A percentile compares a stretch with the other conserved stretches of the same genome.
These are phyloP conservation scores for Entomortierella beljakovae DNA, from an alignment of 192 early-diverging fungal genomes.

Conservation along the genomic window DNA sequence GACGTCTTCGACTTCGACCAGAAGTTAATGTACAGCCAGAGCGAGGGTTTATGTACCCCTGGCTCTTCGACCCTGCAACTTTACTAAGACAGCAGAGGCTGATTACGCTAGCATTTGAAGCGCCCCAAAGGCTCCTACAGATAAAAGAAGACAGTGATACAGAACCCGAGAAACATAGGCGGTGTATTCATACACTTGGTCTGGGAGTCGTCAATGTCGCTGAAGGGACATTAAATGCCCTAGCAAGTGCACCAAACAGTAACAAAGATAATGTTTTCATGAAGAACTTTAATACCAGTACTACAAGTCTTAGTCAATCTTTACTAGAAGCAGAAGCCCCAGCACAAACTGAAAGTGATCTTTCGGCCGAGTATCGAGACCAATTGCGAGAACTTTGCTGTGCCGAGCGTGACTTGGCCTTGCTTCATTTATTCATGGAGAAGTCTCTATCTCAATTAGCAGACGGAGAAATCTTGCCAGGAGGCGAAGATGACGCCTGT, in stretches of 20 bases:
- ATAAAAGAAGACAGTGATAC: neutral
- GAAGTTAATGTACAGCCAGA: conserved; percentile 11
- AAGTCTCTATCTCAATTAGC: conserved; percentile 56
- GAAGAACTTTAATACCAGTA: conserved; percentile 35
- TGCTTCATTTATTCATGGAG: conserved; percentile 67
- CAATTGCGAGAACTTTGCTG: conserved; percentile 41
- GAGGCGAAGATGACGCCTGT: conserved; percentile 42
- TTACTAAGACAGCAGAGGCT: conserved; percentile 44
- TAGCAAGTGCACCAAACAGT: conserved; percentile 4
- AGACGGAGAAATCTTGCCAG: conserved; percentile 58
- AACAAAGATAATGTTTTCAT: conserved; percentile 16
- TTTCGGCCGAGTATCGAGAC: conserved; percentile 37
- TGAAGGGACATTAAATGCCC: neutral
- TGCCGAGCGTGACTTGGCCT: conserved; percentile 56
- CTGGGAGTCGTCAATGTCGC: neutral
- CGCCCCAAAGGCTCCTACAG: neutral
- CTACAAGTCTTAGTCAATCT: conserved; percentile 34
- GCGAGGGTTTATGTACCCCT: conserved; percentile 49
- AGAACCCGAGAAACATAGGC: neutral
- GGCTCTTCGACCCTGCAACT: conserved; percentile 49
- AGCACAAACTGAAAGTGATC: conserved; percentile 12
- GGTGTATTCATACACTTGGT: conserved; percentile 36
- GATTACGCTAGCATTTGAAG: conserved; percentile 42
- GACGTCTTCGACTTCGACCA: conserved; percentile 35
- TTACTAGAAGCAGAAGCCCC: conserved; percentile 23